Conservation (phyloP, 352 stramenopile genomes). For the Nothophytophthora sp. region DNA sequence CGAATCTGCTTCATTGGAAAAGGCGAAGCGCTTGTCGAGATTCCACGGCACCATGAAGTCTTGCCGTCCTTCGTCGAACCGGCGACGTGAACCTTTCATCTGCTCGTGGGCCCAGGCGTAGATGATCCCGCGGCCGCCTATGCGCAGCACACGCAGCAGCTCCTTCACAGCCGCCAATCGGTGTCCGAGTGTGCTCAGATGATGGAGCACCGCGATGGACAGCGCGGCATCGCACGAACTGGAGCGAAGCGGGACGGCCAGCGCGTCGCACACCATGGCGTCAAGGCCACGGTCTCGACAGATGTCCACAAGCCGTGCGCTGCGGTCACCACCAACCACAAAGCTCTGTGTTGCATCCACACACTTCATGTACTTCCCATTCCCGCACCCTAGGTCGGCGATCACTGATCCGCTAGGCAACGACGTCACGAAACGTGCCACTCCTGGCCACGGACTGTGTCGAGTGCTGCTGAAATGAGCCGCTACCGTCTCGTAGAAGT, state of each 20-base stretch:
- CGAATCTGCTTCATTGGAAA: constrained; percentile 9
- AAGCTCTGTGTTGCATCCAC: constrained; percentile 49
- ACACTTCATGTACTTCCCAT: constrained; percentile 91
- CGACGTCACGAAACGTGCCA: constrained; percentile 65
- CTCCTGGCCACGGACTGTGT: constrained; percentile 81
- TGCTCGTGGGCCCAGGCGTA: constrained; percentile 90
- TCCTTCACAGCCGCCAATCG: constrained; percentile 77
- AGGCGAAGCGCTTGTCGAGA: constrained; percentile 74
- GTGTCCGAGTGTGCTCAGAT: constrained; percentile 76
- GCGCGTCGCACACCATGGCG: constrained; percentile 72
- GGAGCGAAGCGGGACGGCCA: constrained; percentile 75
- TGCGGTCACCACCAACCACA: constrained; percentile 69
- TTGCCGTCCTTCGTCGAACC: constrained; percentile 68
- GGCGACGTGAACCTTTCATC: constrained; percentile 68
- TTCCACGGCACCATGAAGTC: constrained; percentile 92
- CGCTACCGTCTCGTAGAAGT: constrained; percentile 87
- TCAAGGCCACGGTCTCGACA: constrained; percentile 64
- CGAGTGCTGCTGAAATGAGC: constrained; percentile 86
- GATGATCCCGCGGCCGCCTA: constrained; percentile 74
- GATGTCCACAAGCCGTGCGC: constrained; percentile 61
- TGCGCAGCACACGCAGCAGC: constrained; percentile 68
- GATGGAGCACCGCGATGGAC: constrained; percentile 86
- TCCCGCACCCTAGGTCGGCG: constrained; percentile 84
- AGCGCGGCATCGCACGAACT: constrained; percentile 74
- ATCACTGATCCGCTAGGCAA: constrained; percentile 63